Evolutionary conservation across 495 filamentous ascomycete species (phyloP), one percentile per base, ranked within the genome.

Genomic region (Penicillium alfredii): DNA sequence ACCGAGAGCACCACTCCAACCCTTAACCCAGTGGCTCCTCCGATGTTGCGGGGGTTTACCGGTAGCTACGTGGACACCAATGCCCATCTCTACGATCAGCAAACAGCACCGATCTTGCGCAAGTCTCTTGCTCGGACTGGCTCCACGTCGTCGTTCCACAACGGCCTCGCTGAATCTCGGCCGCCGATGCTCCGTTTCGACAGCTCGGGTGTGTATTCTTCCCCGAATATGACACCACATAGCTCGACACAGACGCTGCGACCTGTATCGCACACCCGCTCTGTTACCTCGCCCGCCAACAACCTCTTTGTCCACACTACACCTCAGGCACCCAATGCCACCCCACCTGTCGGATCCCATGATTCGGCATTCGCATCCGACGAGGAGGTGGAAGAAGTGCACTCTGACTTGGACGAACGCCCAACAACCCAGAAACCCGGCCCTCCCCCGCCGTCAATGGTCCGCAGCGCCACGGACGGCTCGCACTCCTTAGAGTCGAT

Each of bases 51-150:
- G 18, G 77, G 74, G 9, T 76, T 81, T 40, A 80, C 40, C 63
- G 83, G 67, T 60, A 76, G 63, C 64, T 56, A 81, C 30, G 78
- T 78, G 22, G 88, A 94, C 40, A 81, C 79, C 19, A 83, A 80
- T 11, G 86, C 88, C 8, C 82, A 87, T 53, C 70, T 96, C 3
- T 97, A 98, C 55, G 89, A 97, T 53, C 90, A 90, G 52, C 84
- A 94, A 49, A 93, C 90, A 8, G 74, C 89, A 3, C 92, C 92
- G 0, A 94, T 98, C 35, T 65, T 97, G 10, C 80, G 87, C 45
- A 86, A 88, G 46, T 89, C 85, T 0, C 72, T 90, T 20, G 77
- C 72, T 8, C 71, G 80, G 12, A 86, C 81, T 10, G 72, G 76
- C 14, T 86, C 81, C 22, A 72, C 77, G 3, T 76, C 80, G 0